Evolutionary conservation across 23 red algal species (phyloP), one percentile per base, ranked within the genome.

Genomic region (Gracilaria gracilis): DNA sequence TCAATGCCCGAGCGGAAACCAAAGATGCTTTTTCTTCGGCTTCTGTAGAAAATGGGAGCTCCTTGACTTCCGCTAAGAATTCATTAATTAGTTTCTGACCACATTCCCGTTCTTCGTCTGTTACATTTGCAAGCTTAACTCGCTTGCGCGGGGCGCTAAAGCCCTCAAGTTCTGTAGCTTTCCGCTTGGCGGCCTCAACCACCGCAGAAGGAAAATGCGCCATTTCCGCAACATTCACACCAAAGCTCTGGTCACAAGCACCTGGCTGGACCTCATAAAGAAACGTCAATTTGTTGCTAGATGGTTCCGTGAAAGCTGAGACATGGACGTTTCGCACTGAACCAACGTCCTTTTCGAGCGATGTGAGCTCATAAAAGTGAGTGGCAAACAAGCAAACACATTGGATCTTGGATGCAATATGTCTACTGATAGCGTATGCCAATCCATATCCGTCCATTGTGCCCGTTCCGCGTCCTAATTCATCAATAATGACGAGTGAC

Each of bases 311-410:
- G 27, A 78, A 79, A 31, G 94, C 97, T 33, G 93, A 81, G 14
- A 99, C 93, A 69, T 96, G 93, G 27, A 82, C 76, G 67, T 99
- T 99, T 27, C 88, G 74, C n/a, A 99, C 94, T 11, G 80, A 75
- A 29, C 38, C 76, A 24, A 67, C 19, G 37, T 85, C 86, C 25
- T 87, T 49, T 29, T 83, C 80, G 24, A 99, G 81, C 20, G 79
- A 44, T 6, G 97, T 96, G 14, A 99, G 83, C 61, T 99, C 97
- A 82, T 95, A 95, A 82, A 99, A 99, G 78, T 99, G 97, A 13
- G 97, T 99, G 21, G 97, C 97, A 50, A 99, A 96, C 59, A 99
- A 75, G 71, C 91, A 94, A 59, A 83, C 28, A 28, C 70, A 86
- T 49, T 70, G 32, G 35, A 94, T 91, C 27, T 86, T 53, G 12